Percentiles rank a stretch among this genome's conserved stretches.
Conservation (phyloP, 129 eudicot species). For the Smallanthus sonchifolius region DNA sequence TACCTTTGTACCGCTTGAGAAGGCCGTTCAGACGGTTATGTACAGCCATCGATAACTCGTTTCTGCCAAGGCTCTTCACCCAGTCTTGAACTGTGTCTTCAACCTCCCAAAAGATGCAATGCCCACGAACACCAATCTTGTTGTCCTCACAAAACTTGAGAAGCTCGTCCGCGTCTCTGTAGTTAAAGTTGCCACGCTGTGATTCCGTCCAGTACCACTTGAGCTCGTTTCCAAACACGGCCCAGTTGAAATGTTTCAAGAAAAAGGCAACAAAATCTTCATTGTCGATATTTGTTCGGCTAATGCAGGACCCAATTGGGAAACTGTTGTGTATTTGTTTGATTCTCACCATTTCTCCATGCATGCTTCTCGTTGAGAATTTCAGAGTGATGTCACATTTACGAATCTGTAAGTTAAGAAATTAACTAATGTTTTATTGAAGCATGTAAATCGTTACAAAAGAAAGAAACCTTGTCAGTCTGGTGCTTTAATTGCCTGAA, state of each 20-base stretch:
- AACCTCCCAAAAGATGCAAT: constrained; percentile 96
- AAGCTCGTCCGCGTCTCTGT: constrained; percentile 75
- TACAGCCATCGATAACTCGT: constrained; percentile 52
- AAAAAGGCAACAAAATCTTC: constrained; percentile 79
- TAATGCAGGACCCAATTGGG: constrained; percentile 79
- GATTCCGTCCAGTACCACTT: constrained; percentile 94
- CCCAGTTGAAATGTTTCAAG: constrained; percentile 75
- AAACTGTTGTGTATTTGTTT: constrained; percentile 67
- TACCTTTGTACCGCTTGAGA: constrained; percentile 75
- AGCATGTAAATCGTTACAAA: not conserved
- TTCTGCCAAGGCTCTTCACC: constrained; percentile 43
- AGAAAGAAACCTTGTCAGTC: constrained; percentile 58
- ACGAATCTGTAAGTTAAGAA: constrained; percentile 57
- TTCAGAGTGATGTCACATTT: constrained; percentile 68
- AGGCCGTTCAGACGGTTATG: constrained; percentile 65
- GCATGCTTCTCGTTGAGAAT: constrained; percentile 37
- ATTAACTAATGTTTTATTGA: not conserved
- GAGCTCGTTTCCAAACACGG: constrained; percentile 83
- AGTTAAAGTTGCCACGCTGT: constrained; percentile 54
- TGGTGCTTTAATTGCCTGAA: constrained; percentile 54
- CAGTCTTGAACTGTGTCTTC: constrained; percentile 65
- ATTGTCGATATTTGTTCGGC: constrained; percentile 62
- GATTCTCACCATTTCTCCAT: constrained; percentile 47
- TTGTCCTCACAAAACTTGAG: constrained; percentile 48
- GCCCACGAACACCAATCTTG: constrained; percentile 65